phyloP scores from a whole-genome alignment of 768 basidiomycete species.

The Crepidotus variabilis region DNA sequence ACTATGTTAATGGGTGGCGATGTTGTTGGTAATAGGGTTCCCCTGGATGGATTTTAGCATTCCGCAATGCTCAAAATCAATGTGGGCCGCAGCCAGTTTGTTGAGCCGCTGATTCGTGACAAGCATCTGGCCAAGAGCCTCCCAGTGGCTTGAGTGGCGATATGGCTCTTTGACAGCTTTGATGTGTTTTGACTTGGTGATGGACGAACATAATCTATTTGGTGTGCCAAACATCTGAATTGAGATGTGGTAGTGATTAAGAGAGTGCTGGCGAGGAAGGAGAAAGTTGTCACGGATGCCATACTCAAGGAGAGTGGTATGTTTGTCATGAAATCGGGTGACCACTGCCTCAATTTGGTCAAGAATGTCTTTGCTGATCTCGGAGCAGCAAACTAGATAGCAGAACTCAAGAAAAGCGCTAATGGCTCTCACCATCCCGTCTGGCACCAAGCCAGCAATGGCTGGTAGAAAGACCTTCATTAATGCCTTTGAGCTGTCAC shows the following conservation, averaged over 20 bases:
- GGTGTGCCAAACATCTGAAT: conserved; percentile 14
- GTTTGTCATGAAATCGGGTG: conserved; percentile 20
- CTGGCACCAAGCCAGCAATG: conserved; percentile 7
- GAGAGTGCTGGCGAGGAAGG: conserved; percentile 14
- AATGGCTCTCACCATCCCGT: conserved; percentile 10
- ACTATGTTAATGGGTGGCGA: background rate
- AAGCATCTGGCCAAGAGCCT: conserved; percentile 1
- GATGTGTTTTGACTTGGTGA: conserved; percentile 21
- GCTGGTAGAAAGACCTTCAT: conserved; percentile 13
- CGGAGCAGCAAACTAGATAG: conserved; percentile 18
- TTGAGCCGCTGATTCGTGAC: conserved; percentile 7
- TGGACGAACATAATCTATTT: conserved; percentile 18
- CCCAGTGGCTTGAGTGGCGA: conserved; percentile 1
- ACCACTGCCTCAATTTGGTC: conserved; percentile 15
- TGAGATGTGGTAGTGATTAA: conserved; percentile 7
- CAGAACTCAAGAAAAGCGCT: conserved; percentile 27
- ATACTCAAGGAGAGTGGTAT: conserved; percentile 20
- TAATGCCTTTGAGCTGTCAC: conserved; percentile 9
- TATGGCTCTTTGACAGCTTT: conserved; percentile 2
- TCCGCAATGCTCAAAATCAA: conserved; percentile 1
- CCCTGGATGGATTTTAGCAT: background rate
- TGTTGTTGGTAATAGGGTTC: background rate
- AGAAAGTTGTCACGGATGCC: conserved; percentile 8
- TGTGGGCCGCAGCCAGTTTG: background rate
- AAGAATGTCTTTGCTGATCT: conserved; percentile 10